Percentiles rank a stretch among this genome's conserved stretches.
These are phyloP conservation scores for Phytophthora cryptogea DNA, from an alignment of 352 stramenopile genomes.

Conservation along the genomic window DNA sequence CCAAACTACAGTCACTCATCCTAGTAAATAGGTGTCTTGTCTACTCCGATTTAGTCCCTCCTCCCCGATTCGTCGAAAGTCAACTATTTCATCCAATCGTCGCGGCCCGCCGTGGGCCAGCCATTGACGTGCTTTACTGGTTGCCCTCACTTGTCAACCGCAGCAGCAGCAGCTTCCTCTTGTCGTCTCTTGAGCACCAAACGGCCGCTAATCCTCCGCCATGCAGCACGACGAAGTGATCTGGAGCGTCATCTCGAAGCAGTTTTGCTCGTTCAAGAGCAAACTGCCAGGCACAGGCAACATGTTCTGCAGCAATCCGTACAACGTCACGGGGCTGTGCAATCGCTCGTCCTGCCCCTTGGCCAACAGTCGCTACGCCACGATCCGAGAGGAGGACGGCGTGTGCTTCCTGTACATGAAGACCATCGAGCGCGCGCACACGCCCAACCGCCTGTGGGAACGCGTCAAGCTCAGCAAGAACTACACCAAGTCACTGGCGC, in stretches of 20 bases:
- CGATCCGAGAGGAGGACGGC: conserved; percentile 97
- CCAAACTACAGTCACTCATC: too few relatives aligned
- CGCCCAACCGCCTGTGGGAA: conserved; percentile 98
- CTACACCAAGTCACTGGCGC: conserved; percentile 95
- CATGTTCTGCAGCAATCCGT: conserved; percentile 98
- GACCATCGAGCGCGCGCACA: conserved; percentile 98
- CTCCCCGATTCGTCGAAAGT: conserved; percentile 18
- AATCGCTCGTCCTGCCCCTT: conserved; percentile 96
- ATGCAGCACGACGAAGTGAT: conserved; percentile 99
- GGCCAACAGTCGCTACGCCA: conserved; percentile 98
- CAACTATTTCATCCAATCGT: conserved; percentile 16
- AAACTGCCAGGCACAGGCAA: conserved; percentile 89
- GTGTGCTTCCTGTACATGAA: conserved; percentile 98
- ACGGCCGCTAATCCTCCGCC: background rate
- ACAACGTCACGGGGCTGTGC: conserved; percentile 98
- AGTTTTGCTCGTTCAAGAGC: conserved; percentile 99
- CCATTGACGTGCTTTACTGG: conserved; percentile 26
- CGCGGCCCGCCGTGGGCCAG: background rate
- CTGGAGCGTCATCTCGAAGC: conserved; percentile 98
- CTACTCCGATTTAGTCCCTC: background rate
- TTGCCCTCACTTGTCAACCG: conserved; percentile 27
- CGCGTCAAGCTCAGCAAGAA: conserved; percentile 97
- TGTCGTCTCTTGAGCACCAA: background rate
- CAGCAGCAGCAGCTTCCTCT: conserved; percentile 5
- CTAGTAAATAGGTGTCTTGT: too few relatives aligned